phyloP scores from a whole-genome alignment of 345 rosid species.

The Aquilaria malaccensis region DNA sequence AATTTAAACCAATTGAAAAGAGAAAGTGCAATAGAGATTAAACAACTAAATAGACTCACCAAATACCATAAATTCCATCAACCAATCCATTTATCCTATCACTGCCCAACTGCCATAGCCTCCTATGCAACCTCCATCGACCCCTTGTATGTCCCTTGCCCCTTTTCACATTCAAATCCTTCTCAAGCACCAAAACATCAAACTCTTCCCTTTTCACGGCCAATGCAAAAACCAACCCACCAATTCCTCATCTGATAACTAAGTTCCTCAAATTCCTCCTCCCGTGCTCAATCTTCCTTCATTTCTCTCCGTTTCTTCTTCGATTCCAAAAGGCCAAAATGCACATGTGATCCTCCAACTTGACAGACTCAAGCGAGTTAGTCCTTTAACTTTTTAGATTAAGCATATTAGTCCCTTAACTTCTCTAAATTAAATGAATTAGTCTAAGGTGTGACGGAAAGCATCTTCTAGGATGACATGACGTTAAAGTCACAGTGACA shows the following conservation, averaged over 20 bases:
- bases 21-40: too few species aligned
- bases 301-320: slow-evolving; percentile 6
- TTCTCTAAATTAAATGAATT: too few species aligned
- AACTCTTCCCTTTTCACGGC: slow-evolving; percentile 87
- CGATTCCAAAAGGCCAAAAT: background rate
- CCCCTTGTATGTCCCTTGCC: slow-evolving; percentile 98
- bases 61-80: slow-evolving; percentile 84
- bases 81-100: slow-evolving; percentile 91
- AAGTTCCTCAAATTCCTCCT: slow-evolving; percentile 52
- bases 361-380: too few species aligned
- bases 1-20: too few species aligned
- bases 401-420: too few species aligned
- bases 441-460: too few species aligned
- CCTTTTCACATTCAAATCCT: slow-evolving; percentile 82
- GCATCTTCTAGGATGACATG: too few species aligned
- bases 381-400: too few species aligned
- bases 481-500: too few species aligned
- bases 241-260: slow-evolving; percentile 90
- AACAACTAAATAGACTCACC: slow-evolving; percentile 39
- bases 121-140: slow-evolving; percentile 86
- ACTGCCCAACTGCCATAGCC: slow-evolving; percentile 80
- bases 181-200: slow-evolving; percentile 84
- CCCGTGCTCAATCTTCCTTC: slow-evolving; percentile 9
- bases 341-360: too few species aligned
- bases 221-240: slow-evolving; percentile 78